Evolutionary conservation across 139 green algal species (phyloP).

Genomic region (Zygnema circumcarinatum): DNA sequence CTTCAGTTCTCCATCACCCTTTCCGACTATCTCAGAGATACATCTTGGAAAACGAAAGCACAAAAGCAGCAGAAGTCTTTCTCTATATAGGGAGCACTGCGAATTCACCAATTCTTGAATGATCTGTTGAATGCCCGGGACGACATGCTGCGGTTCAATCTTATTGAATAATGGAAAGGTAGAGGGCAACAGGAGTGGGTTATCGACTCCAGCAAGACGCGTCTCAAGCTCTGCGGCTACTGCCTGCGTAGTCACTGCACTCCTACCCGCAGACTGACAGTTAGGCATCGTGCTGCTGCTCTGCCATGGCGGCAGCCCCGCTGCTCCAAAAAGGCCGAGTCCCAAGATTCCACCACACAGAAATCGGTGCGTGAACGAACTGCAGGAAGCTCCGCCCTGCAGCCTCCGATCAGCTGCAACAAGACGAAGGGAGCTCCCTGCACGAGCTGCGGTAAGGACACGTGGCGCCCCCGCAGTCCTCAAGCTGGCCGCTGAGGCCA

Average conservation of each 20-base stretch:
- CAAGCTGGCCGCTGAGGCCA: not conserved
- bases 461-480: no score
- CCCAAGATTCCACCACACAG: not conserved
- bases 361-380: not conserved
- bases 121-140: slow-evolving; percentile 83
- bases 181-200: not conserved
- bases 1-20: no score
- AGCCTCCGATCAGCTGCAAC: not conserved
- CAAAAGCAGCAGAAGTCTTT: no score
- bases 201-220: not conserved
- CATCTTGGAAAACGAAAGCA: no score
- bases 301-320: not conserved
- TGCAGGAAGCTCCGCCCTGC: not conserved
- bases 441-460: no score
- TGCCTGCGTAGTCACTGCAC: not conserved
- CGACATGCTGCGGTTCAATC: slow-evolving; percentile 88
- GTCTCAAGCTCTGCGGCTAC: not conserved
- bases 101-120: slow-evolving; percentile 73
- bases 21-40: no score
- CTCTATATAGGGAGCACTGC: no score
- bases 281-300: not conserved
- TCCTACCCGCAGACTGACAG: not conserved
- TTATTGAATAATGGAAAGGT: slow-evolving; percentile 79
- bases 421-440: not conserved
- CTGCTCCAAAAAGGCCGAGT: not conserved